Base-by-base conservation (phyloP, 192 early-diverging fungal genomes). In the Entophlyctis luteolus region DNA sequence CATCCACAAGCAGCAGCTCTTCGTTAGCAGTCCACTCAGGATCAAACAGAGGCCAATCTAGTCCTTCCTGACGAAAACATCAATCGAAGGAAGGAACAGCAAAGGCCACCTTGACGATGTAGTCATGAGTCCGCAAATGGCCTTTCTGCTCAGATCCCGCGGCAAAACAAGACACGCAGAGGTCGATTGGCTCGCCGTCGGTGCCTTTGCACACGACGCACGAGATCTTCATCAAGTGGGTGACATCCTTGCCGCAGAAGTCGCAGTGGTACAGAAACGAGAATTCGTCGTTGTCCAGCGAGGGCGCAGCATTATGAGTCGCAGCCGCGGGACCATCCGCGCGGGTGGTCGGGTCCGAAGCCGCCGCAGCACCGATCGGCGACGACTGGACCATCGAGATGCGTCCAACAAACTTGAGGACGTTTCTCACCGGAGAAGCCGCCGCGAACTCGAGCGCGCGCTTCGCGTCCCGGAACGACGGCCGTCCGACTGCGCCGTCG, bases 21-120 rank as follows among this genome's bases (percentile, higher is more conserved):
- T 99, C 97, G 52, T 98, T 92, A 3, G 94, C 97, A 45, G 87
- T 89, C 97, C 97, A 99, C 57, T 93, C 86, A 20, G 81, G 78
- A 18, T 90, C 87, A 69, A 93, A 96, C 38, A 99, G 89, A 4
- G 94, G 91, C 72, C 94, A 98, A 57, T 84, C 86, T 49, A 89
- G 87, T 37, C 84, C 85, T 74, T 91, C 90, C 86, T 88, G 45
- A 18, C 54, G 10, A 27, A 80, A 48, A 27, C 14, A 45, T 22
- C n/a, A 5, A 16, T 4, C 32, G 48, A 23, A 52, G 27, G 54
- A 38, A 29, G 2, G 70, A 12, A 75, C 22, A 65, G 33, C 33
- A 57, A 65, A 75, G 36, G 52, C 62, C 73, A 90, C 89, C 79
- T 95, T 89, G 37, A 99, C 91, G 18, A 92, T 73, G 74, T 98